Base-by-base conservation (phyloP, 2,329 filamentous ascomycete genomes). In the Penicillium sp. region DNA sequence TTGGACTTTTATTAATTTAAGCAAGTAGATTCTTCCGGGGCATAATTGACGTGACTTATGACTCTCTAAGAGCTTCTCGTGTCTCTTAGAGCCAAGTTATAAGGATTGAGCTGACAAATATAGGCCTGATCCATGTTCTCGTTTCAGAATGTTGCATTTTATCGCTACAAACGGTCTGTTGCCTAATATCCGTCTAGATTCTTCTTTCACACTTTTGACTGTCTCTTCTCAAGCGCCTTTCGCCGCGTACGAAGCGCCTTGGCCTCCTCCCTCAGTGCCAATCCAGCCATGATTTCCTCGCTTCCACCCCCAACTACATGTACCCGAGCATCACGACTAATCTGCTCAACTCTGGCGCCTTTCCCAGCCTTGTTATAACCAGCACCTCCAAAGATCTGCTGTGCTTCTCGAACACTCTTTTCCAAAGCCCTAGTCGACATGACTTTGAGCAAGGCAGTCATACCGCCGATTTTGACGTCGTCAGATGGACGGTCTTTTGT, bases 321-420 rank as follows among this genome's bases (percentile, higher is more conserved):
- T 26, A 82, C 79, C 41, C 80, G 71, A 34, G 79, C 71, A 69
- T 82, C 80, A 29, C 80, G 72, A 51, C 76, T 79, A 48, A 82
- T 81, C 58, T 81, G 79, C 64, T 83, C 80, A 38, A 83, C 76
- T 2, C 75, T 73, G 32, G 71, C 79, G 2, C 80, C 80, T 38
- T 75, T 78, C 0, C 79, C 79, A 36, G 72, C 71, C 58, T 73
- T 77, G 40, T 79, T 76, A 67, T 82, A 83, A 2, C 79, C 79
- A 4, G 78, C 73, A 0, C 80, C 80, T 8, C 80, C 80, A 61
- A 83, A 70, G 13, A 83, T 74, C 64, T 84, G 81, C 66, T 83
- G 81, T 3, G 80, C 80, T 59, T 83, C 81, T 13, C 81, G 74
- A 44, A 77, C 77, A 41, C 77, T 79, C 63, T 79, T 78, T 64